These are phyloP conservation scores for Kodamaea lidongshanica DNA, from an alignment of 805 yeast species.

Conservation along the genomic window DNA sequence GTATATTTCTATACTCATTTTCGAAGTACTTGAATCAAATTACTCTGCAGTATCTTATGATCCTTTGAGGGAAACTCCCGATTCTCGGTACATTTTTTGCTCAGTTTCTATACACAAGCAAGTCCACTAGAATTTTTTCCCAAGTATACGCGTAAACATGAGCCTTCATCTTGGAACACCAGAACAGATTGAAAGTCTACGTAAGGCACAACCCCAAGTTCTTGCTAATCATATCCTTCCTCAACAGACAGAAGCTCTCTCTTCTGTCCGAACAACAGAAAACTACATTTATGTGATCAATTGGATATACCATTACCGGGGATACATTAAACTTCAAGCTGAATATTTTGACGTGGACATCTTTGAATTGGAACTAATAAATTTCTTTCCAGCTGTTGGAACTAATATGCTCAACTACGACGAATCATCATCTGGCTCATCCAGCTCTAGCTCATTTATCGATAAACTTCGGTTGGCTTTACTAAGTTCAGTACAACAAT, in stretches of 20 bases:
- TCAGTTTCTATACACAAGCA: too few relatives aligned
- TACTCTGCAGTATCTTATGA: too few relatives aligned
- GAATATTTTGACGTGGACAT: constrained; percentile 54
- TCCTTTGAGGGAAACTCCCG: too few relatives aligned
- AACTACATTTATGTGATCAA: constrained; percentile 32
- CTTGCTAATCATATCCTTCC: constrained; percentile 10
- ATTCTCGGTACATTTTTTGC: too few relatives aligned
- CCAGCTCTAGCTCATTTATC: constrained; percentile 2
- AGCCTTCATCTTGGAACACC: too few relatives aligned
- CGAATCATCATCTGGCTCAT: constrained; percentile 5
- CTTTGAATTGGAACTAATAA: constrained; percentile 55
- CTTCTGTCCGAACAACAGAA: constrained; percentile 12
- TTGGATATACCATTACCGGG: constrained; percentile 53
- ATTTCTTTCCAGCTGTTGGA: constrained; percentile 11
- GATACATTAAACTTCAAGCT: constrained; percentile 41
- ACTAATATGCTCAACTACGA: constrained; percentile 6
- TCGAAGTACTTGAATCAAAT: too few relatives aligned
- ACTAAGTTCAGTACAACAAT: constrained; percentile 35
- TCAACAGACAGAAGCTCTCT: constrained; percentile 8
- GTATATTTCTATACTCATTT: too few relatives aligned
- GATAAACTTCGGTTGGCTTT: constrained; percentile 40
- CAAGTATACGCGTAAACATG: too few relatives aligned
- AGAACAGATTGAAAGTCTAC: constrained; percentile 10
- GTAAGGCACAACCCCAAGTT: constrained; percentile 9
- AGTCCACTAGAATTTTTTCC: too few relatives aligned